Conservation (phyloP, 2,329 filamentous ascomycete species). For the Cordyceps cateniannulata region DNA sequence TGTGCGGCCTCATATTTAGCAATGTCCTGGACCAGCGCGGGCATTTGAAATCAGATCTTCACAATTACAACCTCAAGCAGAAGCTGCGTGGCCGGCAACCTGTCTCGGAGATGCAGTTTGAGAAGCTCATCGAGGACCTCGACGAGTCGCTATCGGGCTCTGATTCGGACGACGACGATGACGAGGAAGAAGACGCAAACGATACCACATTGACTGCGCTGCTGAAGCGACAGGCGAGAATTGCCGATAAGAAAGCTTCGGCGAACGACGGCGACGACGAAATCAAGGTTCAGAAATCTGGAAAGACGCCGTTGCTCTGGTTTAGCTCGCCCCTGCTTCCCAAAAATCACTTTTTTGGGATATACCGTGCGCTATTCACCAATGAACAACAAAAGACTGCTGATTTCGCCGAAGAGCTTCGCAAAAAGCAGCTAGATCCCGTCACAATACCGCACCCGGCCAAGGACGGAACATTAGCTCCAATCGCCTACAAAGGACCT, state of each 20-base stretch:
- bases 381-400: conserved; percentile 58
- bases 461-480: conserved; percentile 51
- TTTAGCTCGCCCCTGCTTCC: conserved; percentile 72
- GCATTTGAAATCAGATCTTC: conserved; percentile 84
- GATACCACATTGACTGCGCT: conserved; percentile 69
- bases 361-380: conserved; percentile 79
- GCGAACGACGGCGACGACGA: conserved; percentile 44
- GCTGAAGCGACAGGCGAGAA: conserved; percentile 74
- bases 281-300: conserved; percentile 46
- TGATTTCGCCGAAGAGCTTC: conserved; percentile 60
- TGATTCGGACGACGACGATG: conserved; percentile 64
- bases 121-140: conserved; percentile 74
- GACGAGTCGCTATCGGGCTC: conserved; percentile 93
- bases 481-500: conserved; percentile 58
- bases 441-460: conserved; percentile 45
- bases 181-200: conserved; percentile 53
- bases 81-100: conserved; percentile 68
- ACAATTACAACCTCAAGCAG: conserved; percentile 91
- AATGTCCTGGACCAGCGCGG: conserved; percentile 74
- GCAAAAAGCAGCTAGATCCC: conserved; percentile 69
- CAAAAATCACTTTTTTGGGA: conserved; percentile 70
- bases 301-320: conserved; percentile 77
- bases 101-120: conserved; percentile 77
- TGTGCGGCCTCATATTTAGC: conserved; percentile 68
- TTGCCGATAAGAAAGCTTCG: conserved; percentile 47